Evolutionary conservation across 2,329 filamentous ascomycete genomes (phyloP), one percentile per base, ranked within the genome.

Genomic region (Aspergillus sp.): DNA sequence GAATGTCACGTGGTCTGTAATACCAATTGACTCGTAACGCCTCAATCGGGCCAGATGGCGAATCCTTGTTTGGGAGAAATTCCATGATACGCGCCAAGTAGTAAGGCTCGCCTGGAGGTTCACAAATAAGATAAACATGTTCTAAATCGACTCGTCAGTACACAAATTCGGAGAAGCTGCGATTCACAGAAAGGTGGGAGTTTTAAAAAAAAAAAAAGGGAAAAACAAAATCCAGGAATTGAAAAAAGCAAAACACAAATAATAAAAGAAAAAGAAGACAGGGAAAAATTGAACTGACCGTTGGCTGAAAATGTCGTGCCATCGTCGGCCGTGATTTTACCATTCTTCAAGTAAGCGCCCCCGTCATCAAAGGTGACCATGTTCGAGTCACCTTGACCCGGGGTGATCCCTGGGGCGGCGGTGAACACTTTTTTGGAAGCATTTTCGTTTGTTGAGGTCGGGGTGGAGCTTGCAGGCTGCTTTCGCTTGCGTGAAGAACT

Each of bases 21-120:
- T 93, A 97, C 95, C 95, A 99, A 78, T 99, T 99, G 70, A 98
- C 90, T 65, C 93, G 89, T 68, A 99, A 77, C 42, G 91, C 87
- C 71, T 97, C 93, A 62, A 99, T 87, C 1, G 89, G 88, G 58
- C 86, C 85, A 54, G 81, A 82, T 36, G 81, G 77, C 72, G 93
- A 85, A 70, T 93, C 91, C 67, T 93, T 86, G 69, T 83, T 79
- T 70, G 96, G 91, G 67, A 97, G 80, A 73, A 98, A 98, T 74
- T 99, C 93, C 95, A 99, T 99, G 74, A 99, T 95, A 66, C 95
- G 90, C 62, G 90, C 95, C 63, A 99, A 81, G 74, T 99, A 99
- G 78, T 99, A 99, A 55, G 95, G 95, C 77, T 99, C 95, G 53
- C 95, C 95, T 15, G 95, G 95, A 50, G 95, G 95, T 76, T 99